Conservation (phyloP, 306 rosid genomes). For the Trifolium dubium region DNA sequence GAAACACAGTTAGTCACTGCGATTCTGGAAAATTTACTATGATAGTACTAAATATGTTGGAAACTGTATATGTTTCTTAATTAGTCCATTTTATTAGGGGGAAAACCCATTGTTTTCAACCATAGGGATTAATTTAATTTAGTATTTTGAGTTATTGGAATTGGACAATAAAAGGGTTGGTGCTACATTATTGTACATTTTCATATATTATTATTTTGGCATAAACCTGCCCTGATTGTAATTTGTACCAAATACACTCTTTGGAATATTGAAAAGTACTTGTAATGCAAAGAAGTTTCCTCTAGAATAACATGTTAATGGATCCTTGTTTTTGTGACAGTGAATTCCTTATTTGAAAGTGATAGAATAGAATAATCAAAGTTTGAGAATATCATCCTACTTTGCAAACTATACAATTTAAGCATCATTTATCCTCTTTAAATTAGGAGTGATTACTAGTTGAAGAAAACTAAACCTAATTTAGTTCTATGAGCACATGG, state of each 20-base stretch:
- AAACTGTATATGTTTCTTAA: slow-evolving; percentile 3
- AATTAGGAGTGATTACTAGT: too few species aligned
- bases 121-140: slow-evolving; percentile 37
- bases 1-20: too few species aligned
- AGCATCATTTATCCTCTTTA: slow-evolving; percentile 20
- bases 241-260: slow-evolving; percentile 36
- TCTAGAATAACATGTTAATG: slow-evolving; percentile 35
- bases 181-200: slow-evolving; percentile 50
- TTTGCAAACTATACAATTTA: slow-evolving; percentile 16
- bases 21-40: too few species aligned
- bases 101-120: slow-evolving; percentile 52
- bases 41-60: too few species aligned
- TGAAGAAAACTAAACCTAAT: too few species aligned
- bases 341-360: slow-evolving; percentile 18
- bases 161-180: slow-evolving; percentile 52
- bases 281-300: slow-evolving; percentile 15
- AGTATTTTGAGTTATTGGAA: slow-evolving; percentile 44
- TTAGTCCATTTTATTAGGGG: slow-evolving; percentile 23
- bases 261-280: slow-evolving; percentile 42
- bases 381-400: slow-evolving; percentile 34
- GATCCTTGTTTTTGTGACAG: slow-evolving; percentile 15
- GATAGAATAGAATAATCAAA: slow-evolving; percentile 1
- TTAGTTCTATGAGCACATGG: too few species aligned
- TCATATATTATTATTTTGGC: slow-evolving; percentile 42
- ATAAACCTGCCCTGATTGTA: slow-evolving; percentile 37